phyloP scores from a whole-genome alignment of 192 early-diverging fungal species.

The Borealophlyctis nickersoniae region DNA sequence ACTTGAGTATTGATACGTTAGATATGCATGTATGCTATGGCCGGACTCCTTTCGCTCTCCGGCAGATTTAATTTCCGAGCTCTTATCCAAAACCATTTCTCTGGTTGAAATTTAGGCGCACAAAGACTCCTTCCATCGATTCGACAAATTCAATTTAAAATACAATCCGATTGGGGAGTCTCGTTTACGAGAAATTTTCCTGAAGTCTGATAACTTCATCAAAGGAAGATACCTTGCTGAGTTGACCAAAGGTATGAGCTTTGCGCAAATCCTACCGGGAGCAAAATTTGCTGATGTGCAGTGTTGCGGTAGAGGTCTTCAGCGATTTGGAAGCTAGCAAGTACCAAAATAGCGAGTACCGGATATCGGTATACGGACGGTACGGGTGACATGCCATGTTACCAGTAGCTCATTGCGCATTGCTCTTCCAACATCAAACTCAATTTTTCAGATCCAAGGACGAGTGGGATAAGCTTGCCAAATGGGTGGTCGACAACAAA shows the following conservation, averaged over 20 bases:
- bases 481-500: conserved; percentile 89
- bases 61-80: neutral
- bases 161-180: conserved; percentile 96
- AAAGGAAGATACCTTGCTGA: conserved; percentile 86
- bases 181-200: conserved; percentile 89
- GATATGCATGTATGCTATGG: conserved; percentile 97
- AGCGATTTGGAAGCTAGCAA: conserved; percentile 88
- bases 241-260: conserved; percentile 74
- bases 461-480: conserved; percentile 94
- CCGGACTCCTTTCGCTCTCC: conserved; percentile 16
- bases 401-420: neutral
- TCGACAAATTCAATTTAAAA: conserved; percentile 97
- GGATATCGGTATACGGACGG: conserved; percentile 90
- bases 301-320: conserved; percentile 64
- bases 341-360: conserved; percentile 93
- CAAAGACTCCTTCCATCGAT: conserved; percentile 92
- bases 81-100: conserved; percentile 3
- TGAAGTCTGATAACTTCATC: conserved; percentile 93
- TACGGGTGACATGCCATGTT: conserved; percentile 8
- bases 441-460: conserved; percentile 47
- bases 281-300: neutral
- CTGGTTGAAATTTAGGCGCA: conserved; percentile 54
- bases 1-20: conserved; percentile 89
- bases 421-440: too few species aligned
- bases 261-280: neutral